A percentile compares a stretch with the other conserved stretches of the same genome.
Conservation (phyloP, 495 filamentous ascomycete species). For the Penicillium goetzii region DNA sequence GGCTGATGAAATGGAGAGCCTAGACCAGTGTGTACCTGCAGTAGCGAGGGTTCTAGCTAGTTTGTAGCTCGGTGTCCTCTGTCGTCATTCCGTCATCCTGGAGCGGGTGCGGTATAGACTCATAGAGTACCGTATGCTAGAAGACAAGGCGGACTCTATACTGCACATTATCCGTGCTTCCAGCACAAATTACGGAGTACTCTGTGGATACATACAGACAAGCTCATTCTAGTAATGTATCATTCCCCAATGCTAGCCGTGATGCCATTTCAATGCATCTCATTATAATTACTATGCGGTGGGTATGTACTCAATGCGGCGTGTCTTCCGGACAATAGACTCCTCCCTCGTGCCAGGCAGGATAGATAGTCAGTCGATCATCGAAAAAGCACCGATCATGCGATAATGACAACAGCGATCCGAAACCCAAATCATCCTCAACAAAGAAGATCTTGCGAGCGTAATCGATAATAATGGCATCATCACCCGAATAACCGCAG, state of each 20-base stretch:
- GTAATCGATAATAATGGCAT: not conserved
- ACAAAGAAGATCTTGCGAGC: not conserved
- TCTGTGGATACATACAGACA: not conserved
- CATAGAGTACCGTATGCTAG: not conserved
- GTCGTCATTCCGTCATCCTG: constrained; percentile 2
- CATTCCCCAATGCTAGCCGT: too few species aligned
- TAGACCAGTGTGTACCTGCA: constrained; percentile 29
- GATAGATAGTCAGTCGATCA: not conserved
- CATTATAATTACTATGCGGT: not conserved
- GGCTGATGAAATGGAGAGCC: constrained; percentile 1
- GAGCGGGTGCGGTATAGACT: not conserved
- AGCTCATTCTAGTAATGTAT: not conserved
- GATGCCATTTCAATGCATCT: not conserved
- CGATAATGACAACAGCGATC: not conserved
- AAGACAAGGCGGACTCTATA: not conserved
- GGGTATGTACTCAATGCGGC: not conserved
- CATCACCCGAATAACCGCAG: not conserved
- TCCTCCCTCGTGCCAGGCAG: not conserved
- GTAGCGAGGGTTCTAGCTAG: constrained; percentile 14
- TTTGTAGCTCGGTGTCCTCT: not conserved
- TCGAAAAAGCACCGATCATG: not conserved
- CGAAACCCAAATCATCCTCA: not conserved
- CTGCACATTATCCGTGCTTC: not conserved
- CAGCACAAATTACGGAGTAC: not conserved
- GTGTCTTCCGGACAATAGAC: not conserved